These are phyloP conservation scores for Cinnamomum micranthum DNA, from an alignment of 164 flowering plant species.

Conservation along the genomic window DNA sequence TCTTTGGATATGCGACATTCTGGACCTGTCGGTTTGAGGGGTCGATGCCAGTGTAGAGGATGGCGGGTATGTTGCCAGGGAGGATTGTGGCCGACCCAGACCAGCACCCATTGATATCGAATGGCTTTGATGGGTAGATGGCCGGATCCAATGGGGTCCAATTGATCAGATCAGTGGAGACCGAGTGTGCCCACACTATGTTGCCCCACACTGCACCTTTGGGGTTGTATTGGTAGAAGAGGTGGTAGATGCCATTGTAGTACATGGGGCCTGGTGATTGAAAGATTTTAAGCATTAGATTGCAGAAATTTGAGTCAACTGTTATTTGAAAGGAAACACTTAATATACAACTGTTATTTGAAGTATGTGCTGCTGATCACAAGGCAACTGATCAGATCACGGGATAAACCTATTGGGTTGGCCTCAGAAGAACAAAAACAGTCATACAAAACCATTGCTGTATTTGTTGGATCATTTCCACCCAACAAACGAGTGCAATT, in stretches of 20 bases:
- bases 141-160: conserved; percentile 42
- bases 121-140: conserved; percentile 29
- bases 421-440: neutral
- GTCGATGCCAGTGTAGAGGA: conserved; percentile 49
- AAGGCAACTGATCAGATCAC: too few species aligned
- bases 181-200: conserved; percentile 54
- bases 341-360: neutral
- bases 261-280: conserved; percentile 30
- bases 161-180: conserved; percentile 44
- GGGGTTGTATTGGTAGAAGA: conserved; percentile 45
- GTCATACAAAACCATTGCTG: neutral
- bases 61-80: conserved; percentile 34
- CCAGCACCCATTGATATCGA: conserved; percentile 43
- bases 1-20: conserved; percentile 41
- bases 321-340: too few species aligned
- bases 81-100: conserved; percentile 56
- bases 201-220: conserved; percentile 44
- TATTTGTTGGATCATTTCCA: neutral
- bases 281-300: neutral
- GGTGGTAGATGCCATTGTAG: conserved; percentile 34
- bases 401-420: too few species aligned
- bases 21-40: conserved; percentile 29
- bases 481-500: neutral
- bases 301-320: neutral
- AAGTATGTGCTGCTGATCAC: too few species aligned